Percentiles rank a stretch among this genome's conserved stretches.
These are phyloP conservation scores for Candida golubevii DNA, from an alignment of 805 yeast genomes.

Conservation along the genomic window DNA sequence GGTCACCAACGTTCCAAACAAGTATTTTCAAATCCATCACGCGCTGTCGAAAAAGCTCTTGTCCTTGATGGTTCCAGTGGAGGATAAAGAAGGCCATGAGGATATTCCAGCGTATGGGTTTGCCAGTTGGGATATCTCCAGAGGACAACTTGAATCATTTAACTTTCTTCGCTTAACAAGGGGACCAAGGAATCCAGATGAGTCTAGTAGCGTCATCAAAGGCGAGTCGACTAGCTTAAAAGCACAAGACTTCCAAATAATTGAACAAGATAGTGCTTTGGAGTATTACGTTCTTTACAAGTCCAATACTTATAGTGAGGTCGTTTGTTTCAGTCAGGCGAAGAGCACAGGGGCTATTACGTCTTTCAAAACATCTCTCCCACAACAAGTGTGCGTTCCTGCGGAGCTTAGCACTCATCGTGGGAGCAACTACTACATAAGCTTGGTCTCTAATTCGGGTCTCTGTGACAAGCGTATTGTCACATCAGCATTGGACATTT, in stretches of 20 bases:
- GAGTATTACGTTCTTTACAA: conserved; percentile 51
- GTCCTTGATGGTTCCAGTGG: conserved; percentile 11
- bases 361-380: conserved; percentile 28
- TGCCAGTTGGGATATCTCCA: conserved; percentile 21
- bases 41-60: not conserved
- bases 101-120: conserved; percentile 19
- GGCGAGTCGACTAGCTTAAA: conserved; percentile 6
- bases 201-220: not conserved
- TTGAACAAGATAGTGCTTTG: not conserved
- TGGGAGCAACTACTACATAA: conserved; percentile 4
- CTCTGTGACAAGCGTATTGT: conserved; percentile 47
- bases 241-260: conserved; percentile 14
- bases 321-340: conserved; percentile 6
- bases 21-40: conserved; percentile 22
- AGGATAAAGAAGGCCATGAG: not conserved
- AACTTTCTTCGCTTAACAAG: conserved; percentile 1
- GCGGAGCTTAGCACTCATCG: conserved; percentile 6
- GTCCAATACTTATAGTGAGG: conserved; percentile 43
- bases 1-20: conserved; percentile 29
- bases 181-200: not conserved
- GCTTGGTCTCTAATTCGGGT: conserved; percentile 44
- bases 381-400: conserved; percentile 22
- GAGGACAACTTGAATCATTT: not conserved
- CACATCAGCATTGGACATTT: conserved; percentile 49
- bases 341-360: conserved; percentile 1